phyloP scores from a whole-genome alignment of 805 yeast species.

The Ogataea nitratoaversa region DNA sequence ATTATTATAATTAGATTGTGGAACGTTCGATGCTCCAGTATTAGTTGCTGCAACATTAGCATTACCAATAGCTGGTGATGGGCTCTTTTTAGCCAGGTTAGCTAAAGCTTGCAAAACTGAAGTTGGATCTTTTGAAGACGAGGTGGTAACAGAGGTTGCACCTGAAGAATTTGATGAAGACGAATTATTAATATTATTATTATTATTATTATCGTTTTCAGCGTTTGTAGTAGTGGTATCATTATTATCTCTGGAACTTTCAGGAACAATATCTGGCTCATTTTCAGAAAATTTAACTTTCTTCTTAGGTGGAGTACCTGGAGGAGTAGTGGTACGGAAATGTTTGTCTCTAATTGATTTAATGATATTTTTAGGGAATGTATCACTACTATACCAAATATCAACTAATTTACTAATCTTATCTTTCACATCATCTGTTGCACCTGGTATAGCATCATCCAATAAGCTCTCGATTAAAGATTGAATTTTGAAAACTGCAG shows the following conservation, averaged over 20 bases:
- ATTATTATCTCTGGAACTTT: conserved; percentile 2
- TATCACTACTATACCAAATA: conserved; percentile 85
- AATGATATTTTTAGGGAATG: conserved; percentile 61
- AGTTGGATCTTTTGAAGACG: conserved; percentile 46
- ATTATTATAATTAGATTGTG: no score
- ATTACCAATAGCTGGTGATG: conserved; percentile 29
- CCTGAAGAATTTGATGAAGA: conserved; percentile 11
- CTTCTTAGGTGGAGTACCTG: conserved; percentile 55
- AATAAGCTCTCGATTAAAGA: conserved; percentile 60
- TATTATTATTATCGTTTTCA: conserved; percentile 1
- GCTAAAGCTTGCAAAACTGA: conserved; percentile 69
- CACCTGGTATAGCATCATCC: conserved; percentile 56
- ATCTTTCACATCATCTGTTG: conserved; percentile 53
- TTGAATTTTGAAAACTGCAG: conserved; percentile 65
- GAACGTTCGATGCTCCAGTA: no score
- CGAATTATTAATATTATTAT: neutral
- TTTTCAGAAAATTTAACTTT: conserved; percentile 27
- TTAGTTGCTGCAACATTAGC: conserved; percentile 26
- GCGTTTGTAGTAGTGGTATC: neutral
- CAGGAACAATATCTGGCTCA: conserved; percentile 8
- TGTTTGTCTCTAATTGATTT: conserved; percentile 52
- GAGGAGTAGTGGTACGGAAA: conserved; percentile 67
- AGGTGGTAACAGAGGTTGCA: conserved; percentile 15
- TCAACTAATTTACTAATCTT: conserved; percentile 82
- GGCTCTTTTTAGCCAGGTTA: conserved; percentile 49